A percentile compares a stretch with the other conserved stretches of the same genome.
Evolutionary conservation across 257 asterid genomes (phyloP).

Genomic region (Henckelia pumila): DNA sequence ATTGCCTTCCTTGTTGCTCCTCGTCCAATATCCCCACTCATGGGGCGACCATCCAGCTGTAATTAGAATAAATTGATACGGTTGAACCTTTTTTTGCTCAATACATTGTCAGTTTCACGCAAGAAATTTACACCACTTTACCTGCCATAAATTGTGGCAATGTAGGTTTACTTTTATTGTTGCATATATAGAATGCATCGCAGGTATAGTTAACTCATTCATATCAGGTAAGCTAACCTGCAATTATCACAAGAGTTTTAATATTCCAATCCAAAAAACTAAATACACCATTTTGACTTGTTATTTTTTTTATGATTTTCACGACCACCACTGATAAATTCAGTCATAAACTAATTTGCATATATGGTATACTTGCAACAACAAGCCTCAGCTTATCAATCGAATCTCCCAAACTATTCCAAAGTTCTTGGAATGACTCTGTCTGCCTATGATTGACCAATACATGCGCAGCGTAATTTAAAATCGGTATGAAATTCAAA

Average conservation of each 20-base stretch:
- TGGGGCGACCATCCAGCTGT: constrained; percentile 96
- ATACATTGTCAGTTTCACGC: background rate
- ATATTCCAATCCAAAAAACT: background rate
- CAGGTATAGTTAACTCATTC: constrained; percentile 53
- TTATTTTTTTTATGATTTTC: constrained; percentile 4
- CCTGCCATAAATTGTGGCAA: constrained; percentile 92
- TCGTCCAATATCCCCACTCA: constrained; percentile 95
- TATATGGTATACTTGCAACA: constrained; percentile 57
- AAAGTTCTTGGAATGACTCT: constrained; percentile 54
- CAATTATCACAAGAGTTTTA: constrained; percentile 12
- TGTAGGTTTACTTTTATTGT: constrained; percentile 52
- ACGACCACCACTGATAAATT: background rate
- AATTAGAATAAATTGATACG: constrained; percentile 10
- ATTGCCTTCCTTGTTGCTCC: constrained; percentile 83
- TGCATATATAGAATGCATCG: constrained; percentile 62
- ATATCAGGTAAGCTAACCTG: constrained; percentile 85
- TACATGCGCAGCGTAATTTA: constrained; percentile 27
- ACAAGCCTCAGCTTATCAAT: constrained; percentile 62
- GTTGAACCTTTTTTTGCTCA: background rate
- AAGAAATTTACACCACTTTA: constrained; percentile 18
- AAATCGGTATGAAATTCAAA: constrained; percentile 19
- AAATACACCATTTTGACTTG: constrained; percentile 1
- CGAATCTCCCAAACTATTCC: constrained; percentile 76
- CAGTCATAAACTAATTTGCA: background rate
- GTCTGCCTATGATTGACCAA: constrained; percentile 43